phyloP scores from a whole-genome alignment of 1,284 basidiomycete species.

The Pseudozyma sp. region DNA sequence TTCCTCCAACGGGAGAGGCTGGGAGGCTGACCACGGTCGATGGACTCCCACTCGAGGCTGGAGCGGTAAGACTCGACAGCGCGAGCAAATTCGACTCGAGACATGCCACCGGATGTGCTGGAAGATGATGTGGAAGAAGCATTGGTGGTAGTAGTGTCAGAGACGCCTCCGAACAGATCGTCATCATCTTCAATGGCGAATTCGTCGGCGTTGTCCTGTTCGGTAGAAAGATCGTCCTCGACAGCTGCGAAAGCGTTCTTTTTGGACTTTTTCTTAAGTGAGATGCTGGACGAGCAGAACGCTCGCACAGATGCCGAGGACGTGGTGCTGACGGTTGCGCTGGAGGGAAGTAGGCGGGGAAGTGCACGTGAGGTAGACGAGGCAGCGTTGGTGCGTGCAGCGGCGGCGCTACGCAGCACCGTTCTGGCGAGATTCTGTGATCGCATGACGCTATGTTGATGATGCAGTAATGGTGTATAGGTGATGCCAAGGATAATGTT shows the following conservation, averaged over 20 bases:
- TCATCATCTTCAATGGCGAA: slow-evolving; percentile 30
- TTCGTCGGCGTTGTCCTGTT: slow-evolving; percentile 10
- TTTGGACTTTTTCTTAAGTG: slow-evolving; percentile 40
- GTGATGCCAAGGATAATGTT: background rate
- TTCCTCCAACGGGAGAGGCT: slow-evolving; percentile 12
- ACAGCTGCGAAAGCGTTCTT: slow-evolving; percentile 23
- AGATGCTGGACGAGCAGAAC: slow-evolving; percentile 17
- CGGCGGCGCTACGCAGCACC: slow-evolving; percentile 14
- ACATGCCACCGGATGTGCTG: slow-evolving; percentile 8
- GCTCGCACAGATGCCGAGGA: background rate
- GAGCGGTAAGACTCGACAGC: slow-evolving; percentile 12
- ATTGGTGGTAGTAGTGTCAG: slow-evolving; percentile 5
- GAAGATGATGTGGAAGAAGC: slow-evolving; percentile 4
- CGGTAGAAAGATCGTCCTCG: slow-evolving; percentile 17
- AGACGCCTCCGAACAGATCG: slow-evolving; percentile 31
- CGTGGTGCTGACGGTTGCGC: background rate
- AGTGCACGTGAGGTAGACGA: background rate
- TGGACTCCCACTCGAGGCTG: slow-evolving; percentile 16
- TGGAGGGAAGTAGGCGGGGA: background rate
- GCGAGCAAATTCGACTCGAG: slow-evolving; percentile 22
- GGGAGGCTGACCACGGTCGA: slow-evolving; percentile 28
- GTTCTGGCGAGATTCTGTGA: slow-evolving; percentile 35
- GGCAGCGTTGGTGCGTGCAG: slow-evolving; percentile 4
- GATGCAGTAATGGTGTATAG: background rate
- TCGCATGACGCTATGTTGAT: slow-evolving; percentile 16